Conservation (phyloP, 2,329 filamentous ascomycete genomes). For the Apiospora aurea region DNA sequence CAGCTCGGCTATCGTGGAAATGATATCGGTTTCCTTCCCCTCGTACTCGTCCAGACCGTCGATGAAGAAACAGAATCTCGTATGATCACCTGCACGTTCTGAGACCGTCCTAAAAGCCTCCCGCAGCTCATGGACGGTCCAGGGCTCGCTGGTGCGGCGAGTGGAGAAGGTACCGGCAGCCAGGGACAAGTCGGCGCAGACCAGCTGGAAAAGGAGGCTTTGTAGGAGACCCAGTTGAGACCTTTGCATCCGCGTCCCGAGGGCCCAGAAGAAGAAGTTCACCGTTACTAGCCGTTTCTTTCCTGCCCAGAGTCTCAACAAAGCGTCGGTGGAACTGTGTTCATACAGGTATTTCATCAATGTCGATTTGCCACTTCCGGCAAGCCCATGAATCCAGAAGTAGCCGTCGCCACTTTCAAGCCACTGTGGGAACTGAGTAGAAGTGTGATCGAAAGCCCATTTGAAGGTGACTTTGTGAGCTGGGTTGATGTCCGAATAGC, state of each 20-base stretch:
- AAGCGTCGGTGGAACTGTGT: neutral
- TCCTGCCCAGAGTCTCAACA: neutral
- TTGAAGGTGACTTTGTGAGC: neutral
- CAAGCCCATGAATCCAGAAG: neutral
- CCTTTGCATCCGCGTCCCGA: neutral
- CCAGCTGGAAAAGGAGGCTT: neutral
- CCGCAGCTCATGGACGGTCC: neutral
- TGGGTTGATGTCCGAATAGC: neutral
- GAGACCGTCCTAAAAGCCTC: neutral
- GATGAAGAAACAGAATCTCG: neutral
- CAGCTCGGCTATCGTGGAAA: neutral
- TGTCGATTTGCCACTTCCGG: neutral
- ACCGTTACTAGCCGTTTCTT: neutral
- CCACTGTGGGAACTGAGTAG: neutral
- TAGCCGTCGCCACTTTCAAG: neutral
- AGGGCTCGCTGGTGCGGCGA: neutral
- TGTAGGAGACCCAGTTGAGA: neutral
- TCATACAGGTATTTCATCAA: slow-evolving; percentile 6
- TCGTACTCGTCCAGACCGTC: neutral
- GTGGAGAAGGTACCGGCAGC: neutral
- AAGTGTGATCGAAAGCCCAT: neutral
- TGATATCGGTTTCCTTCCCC: neutral
- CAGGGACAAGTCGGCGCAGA: neutral
- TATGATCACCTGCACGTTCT: neutral
- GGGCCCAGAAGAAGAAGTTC: neutral